Conservation (phyloP, 2,329 filamentous ascomycete species). For the Curvularia lunata region DNA sequence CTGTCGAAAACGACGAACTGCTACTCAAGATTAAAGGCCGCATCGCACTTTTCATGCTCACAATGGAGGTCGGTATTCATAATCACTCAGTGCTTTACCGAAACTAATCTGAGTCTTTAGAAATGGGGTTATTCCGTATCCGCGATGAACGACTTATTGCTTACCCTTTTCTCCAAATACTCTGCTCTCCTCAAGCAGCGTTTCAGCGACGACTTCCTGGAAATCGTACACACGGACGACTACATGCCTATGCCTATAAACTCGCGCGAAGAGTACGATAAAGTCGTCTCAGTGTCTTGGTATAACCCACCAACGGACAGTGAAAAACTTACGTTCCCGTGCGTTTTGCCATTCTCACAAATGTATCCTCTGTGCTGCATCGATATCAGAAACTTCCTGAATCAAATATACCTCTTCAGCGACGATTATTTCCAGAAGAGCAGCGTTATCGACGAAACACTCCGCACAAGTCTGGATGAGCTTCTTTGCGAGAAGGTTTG, state of each 20-base stretch:
- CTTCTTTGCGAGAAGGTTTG: conserved; percentile 94
- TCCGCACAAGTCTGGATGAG: conserved; percentile 88
- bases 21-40: conserved; percentile 94
- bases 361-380: conserved; percentile 99
- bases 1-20: conserved; percentile 85
- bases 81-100: conserved; percentile 11
- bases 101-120: conserved; percentile 49
- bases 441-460: conserved; percentile 85
- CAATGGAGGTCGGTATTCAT: conserved; percentile 78
- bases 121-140: conserved; percentile 89
- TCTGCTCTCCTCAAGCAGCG: conserved; percentile 86
- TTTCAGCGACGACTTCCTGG: conserved; percentile 95
- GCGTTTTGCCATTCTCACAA: conserved; percentile 94
- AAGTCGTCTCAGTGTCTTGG: conserved; percentile 96
- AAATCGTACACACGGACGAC: conserved; percentile 89
- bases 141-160: conserved; percentile 79
- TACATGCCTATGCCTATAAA: conserved; percentile 99
- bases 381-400: conserved; percentile 95
- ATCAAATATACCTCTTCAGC: conserved; percentile 97
- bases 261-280: conserved; percentile 87
- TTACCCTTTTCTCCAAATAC: conserved; percentile 93
- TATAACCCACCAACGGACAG: conserved; percentile 67
- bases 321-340: conserved; percentile 79
- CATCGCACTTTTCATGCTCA: conserved; percentile 93
- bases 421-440: conserved; percentile 95